These are phyloP conservation scores for Solanum bulbocastanum DNA, from an alignment of 257 asterid genomes.

Conservation along the genomic window DNA sequence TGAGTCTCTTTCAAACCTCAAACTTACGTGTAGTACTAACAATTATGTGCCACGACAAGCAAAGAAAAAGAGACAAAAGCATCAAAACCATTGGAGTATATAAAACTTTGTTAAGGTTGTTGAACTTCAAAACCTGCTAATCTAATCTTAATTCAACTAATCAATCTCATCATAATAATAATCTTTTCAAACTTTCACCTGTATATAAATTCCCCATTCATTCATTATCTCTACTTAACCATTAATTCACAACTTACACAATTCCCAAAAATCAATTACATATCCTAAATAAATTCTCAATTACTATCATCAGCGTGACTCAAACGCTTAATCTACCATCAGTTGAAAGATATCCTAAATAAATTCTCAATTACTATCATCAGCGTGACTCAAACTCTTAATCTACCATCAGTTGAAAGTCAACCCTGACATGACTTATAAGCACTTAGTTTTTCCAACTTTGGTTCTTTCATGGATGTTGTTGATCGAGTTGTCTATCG, in stretches of 20 bases:
- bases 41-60: background rate
- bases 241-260: background rate
- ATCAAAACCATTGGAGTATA: background rate
- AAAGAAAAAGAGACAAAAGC: background rate
- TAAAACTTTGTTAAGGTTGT: conserved; percentile 45
- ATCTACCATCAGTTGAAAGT: background rate
- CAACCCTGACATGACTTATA: conserved; percentile 5
- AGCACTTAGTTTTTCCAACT: background rate
- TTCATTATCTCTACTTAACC: background rate
- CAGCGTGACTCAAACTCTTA: background rate
- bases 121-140: conserved; percentile 31
- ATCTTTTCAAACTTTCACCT: background rate
- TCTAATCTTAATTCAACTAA: background rate
- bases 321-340: no score
- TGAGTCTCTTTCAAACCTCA: background rate
- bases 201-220: conserved; percentile 13
- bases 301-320: background rate
- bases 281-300: background rate
- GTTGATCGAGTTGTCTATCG: background rate
- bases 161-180: background rate
- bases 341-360: background rate
- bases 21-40: background rate
- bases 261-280: background rate
- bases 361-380: background rate
- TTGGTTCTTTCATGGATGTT: conserved; percentile 1